Conservation (phyloP, 345 rosid species). For the Toxicodendron radicans region DNA sequence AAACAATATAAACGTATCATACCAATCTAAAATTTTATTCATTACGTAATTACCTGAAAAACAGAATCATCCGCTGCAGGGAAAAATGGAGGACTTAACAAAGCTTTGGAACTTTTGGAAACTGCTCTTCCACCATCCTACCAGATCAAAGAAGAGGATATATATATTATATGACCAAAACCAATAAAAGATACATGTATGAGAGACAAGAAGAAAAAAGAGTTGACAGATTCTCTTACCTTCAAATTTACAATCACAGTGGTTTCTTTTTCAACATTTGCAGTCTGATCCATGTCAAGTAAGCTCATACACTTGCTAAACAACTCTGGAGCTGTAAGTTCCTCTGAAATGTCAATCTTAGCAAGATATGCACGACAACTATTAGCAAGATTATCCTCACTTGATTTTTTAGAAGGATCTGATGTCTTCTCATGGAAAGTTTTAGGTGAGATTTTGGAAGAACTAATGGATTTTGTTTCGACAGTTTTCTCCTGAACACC, state of each 20-base stretch:
- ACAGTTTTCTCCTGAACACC: conserved; percentile 41
- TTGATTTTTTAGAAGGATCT: conserved; percentile 39
- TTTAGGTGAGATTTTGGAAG: conserved; percentile 37
- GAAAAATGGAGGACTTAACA: conserved; percentile 44
- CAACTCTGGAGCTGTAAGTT: conserved; percentile 72
- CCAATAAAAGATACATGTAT: background rate
- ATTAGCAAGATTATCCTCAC: conserved; percentile 25
- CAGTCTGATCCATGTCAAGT: conserved; percentile 36
- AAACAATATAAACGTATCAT: background rate
- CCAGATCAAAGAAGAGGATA: conserved; percentile 17
- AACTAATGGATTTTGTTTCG: conserved; percentile 44
- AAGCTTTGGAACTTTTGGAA: conserved; percentile 43
- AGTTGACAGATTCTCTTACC: conserved; percentile 36
- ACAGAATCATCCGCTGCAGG: conserved; percentile 57
- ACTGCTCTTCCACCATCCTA: conserved; percentile 77
- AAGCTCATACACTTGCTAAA: conserved; percentile 46
- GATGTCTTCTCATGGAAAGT: conserved; percentile 30
- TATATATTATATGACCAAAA: conserved; percentile 16
- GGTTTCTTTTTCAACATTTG: conserved; percentile 41
- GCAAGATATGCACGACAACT: conserved; percentile 61
- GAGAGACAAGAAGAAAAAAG: background rate
- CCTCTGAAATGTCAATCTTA: conserved; percentile 77
- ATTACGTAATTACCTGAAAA: conserved; percentile 59
- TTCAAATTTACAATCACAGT: conserved; percentile 57
- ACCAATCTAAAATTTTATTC: background rate